Percentiles rank a stretch among this genome's conserved stretches.
Evolutionary conservation across 208 protist species (phyloP).

Genomic region (Leishmania gerbilli): DNA sequence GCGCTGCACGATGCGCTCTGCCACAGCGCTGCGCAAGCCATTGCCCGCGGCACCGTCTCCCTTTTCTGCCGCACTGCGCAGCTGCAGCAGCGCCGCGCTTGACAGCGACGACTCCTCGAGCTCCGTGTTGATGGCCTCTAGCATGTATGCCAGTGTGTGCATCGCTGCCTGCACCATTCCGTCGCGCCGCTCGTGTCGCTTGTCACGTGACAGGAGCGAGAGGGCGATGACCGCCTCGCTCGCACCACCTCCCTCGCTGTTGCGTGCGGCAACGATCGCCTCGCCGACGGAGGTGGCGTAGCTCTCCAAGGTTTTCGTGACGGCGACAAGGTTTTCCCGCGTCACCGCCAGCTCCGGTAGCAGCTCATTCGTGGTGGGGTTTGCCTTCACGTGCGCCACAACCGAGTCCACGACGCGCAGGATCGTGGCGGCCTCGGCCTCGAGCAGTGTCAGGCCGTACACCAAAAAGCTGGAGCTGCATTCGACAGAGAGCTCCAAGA

Average conservation of each 20-base stretch:
- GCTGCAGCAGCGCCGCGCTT: conserved; percentile 34
- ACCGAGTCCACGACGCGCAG: conserved; percentile 60
- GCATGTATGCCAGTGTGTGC: conserved; percentile 61
- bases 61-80: conserved; percentile 41
- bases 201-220: conserved; percentile 19
- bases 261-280: conserved; percentile 22
- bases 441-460: conserved; percentile 69
- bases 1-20: conserved; percentile 66
- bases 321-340: conserved; percentile 4
- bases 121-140: conserved; percentile 79
- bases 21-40: conserved; percentile 33
- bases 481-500: conserved; percentile 80
- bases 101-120: conserved; percentile 46
- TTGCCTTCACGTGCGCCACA: conserved; percentile 29
- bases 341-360: conserved; percentile 26
- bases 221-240: neutral
- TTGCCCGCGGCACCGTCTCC: neutral
- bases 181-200: conserved; percentile 53
- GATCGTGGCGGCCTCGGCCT: conserved; percentile 76
- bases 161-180: conserved; percentile 62
- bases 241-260: conserved; percentile 12
- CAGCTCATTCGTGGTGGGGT: conserved; percentile 37
- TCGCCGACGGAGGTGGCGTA: conserved; percentile 37
- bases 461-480: conserved; percentile 75
- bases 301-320: conserved; percentile 28